Evolutionary conservation across 1,139 yeast species (phyloP), one percentile per base, ranked within the genome.

Genomic region (Candida buenavistaensis): DNA sequence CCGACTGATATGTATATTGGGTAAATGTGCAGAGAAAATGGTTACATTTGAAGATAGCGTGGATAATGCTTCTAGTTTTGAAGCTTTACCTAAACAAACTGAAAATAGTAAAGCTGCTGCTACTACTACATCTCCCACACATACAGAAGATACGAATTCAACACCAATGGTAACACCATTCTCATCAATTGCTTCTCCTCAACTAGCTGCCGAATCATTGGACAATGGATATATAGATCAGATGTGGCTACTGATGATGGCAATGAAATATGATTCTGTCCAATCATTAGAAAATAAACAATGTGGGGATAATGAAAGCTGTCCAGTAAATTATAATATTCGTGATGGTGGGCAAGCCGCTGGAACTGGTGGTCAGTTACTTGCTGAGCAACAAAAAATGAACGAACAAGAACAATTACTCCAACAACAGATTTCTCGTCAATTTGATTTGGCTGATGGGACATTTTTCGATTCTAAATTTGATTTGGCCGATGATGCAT

Each of bases 161-260:
- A 13, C 29, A n/a, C 12, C 15, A 11, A n/a, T 22, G 17, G 24
- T 26, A 7, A 31, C 40, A 10, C 24, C 42, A 3, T 17, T 13
- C 25, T 11, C 35, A 3, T 33, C 39, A 14, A 28, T 30, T 21
- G 36, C 33, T 3, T 32, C 41, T 3, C 38, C 38, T 9, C 24
- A 20, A 15, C 19, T 20, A 4, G 30, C 30, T 20, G 28, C 20
- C 5, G 17, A 30, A 9, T 21, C 16, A 24, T 12, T 16, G 5
- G 29, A 31, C 14, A 30, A 22, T 33, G 50, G 50, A 8, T 57
- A 57, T 32, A 50, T 57, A 14, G 67, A 61, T 35, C 51, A 54
- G 34, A 48, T 59, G 43, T 61, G 66, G 66, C 34, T 52, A 22
- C 63, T 52, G 39, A 50, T 59, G 43, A 47, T 55, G 16, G 52